These are phyloP conservation scores for Chalciporus piperatus DNA, from an alignment of 768 basidiomycete species.

Conservation along the genomic window DNA sequence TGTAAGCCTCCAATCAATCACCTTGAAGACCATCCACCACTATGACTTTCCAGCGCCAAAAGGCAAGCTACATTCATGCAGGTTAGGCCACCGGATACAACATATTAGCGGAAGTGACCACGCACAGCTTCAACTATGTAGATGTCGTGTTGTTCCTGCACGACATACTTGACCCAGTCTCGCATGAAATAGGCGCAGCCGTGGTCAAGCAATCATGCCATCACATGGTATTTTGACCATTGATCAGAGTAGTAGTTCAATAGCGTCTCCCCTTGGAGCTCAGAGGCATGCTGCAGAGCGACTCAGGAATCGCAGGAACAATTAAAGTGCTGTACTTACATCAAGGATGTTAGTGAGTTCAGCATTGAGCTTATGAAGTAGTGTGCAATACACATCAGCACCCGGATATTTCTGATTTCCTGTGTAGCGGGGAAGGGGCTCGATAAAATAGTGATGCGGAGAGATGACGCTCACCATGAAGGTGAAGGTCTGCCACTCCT, in stretches of 20 bases:
- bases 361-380: too few species aligned
- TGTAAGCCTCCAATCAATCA: background rate
- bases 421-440: too few species aligned
- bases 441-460: too few species aligned
- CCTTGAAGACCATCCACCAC: too few species aligned
- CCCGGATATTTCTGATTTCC: too few species aligned
- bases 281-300: background rate
- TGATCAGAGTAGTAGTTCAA: background rate
- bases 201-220: background rate
- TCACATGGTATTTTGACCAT: background rate
- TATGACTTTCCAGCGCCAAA: too few species aligned
- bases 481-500: background rate
- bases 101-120: background rate
- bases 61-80: too few species aligned
- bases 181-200: background rate
- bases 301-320: background rate
- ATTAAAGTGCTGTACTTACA: background rate
- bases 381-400: too few species aligned
- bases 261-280: background rate
- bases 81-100: background rate
- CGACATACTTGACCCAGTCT: background rate
- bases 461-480: background rate
- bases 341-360: too few species aligned
- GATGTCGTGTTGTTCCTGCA: too few species aligned
- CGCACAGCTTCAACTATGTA: too few species aligned